A percentile compares a stretch with the other conserved stretches of the same genome.
These are phyloP conservation scores for Ogataea wickerhamii DNA, from an alignment of 805 yeast genomes.

Conservation along the genomic window DNA sequence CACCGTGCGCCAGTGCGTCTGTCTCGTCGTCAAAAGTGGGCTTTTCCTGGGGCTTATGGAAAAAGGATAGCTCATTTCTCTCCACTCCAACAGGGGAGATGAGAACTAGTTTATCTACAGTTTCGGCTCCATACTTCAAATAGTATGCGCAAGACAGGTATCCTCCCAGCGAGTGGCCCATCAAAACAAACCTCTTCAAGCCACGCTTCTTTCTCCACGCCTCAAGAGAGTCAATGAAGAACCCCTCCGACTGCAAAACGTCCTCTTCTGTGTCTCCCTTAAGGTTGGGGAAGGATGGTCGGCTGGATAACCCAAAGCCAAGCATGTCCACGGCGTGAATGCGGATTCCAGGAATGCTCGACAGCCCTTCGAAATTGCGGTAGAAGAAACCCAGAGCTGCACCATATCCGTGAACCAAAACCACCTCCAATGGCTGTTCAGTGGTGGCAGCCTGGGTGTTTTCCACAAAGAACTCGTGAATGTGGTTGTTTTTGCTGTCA, in stretches of 20 bases:
- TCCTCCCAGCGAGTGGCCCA: slow-evolving; percentile 82
- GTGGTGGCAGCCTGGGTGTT: slow-evolving; percentile 29
- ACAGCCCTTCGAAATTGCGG: slow-evolving; percentile 57
- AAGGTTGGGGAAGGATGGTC: slow-evolving; percentile 40
- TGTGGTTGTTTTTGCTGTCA: slow-evolving; percentile 41
- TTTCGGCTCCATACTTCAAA: slow-evolving; percentile 47
- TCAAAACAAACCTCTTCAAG: slow-evolving; percentile 51
- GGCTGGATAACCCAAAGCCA: slow-evolving; percentile 67
- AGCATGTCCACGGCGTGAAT: slow-evolving; percentile 69
- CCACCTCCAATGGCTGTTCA: slow-evolving; percentile 36
- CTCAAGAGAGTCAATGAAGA: slow-evolving; percentile 58
- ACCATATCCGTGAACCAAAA: slow-evolving; percentile 88
- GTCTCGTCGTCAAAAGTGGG: slow-evolving; percentile 14
- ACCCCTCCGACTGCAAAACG: slow-evolving; percentile 47
- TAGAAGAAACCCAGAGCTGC: slow-evolving; percentile 83
- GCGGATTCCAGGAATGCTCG: slow-evolving; percentile 49
- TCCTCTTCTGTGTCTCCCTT: slow-evolving; percentile 34
- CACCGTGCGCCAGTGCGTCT: slow-evolving; percentile 24
- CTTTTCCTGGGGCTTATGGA: slow-evolving; percentile 1
- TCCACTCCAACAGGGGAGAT: slow-evolving; percentile 81
- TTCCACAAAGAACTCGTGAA: slow-evolving; percentile 71
- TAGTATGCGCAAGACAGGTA: slow-evolving; percentile 67
- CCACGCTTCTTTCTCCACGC: slow-evolving; percentile 54
- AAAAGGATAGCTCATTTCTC: slow-evolving; percentile 49
- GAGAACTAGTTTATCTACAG: slow-evolving; percentile 52